These are phyloP conservation scores for Arthroderma uncinatum DNA, from an alignment of 2,329 filamentous ascomycete species.

Conservation along the genomic window DNA sequence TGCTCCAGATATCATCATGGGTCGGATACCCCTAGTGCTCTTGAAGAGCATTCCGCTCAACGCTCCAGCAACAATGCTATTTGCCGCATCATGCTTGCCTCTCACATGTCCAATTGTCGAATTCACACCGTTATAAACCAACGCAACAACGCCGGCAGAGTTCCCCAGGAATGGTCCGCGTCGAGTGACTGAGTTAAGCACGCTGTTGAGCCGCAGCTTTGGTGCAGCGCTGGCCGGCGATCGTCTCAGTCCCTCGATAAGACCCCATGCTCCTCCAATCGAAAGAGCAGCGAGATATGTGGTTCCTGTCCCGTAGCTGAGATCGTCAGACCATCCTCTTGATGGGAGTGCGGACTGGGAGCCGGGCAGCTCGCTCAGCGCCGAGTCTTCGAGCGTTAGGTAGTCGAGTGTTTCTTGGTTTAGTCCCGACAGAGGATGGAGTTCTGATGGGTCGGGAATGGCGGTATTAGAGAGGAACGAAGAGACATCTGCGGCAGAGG, in stretches of 20 bases:
- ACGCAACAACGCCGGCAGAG: slow-evolving; percentile 86
- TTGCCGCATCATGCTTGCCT: slow-evolving; percentile 79
- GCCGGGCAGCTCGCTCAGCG: slow-evolving; percentile 75
- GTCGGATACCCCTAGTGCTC: slow-evolving; percentile 77
- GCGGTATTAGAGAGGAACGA: slow-evolving; percentile 69
- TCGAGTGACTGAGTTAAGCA: slow-evolving; percentile 86
- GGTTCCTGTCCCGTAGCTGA: slow-evolving; percentile 93
- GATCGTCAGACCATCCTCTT: slow-evolving; percentile 92
- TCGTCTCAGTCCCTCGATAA: slow-evolving; percentile 77
- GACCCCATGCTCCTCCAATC: slow-evolving; percentile 80
- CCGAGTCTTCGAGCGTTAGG: slow-evolving; percentile 82
- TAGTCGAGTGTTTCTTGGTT: slow-evolving; percentile 93
- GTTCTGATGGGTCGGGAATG: slow-evolving; percentile 72
- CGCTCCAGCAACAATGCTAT: slow-evolving; percentile 74
- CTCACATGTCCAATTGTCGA: slow-evolving; percentile 67
- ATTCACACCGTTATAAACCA: slow-evolving; percentile 92
- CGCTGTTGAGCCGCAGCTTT: slow-evolving; percentile 84
- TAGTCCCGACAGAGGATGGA: slow-evolving; percentile 88
- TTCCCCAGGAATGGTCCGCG: slow-evolving; percentile 93
- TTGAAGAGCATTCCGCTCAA: slow-evolving; percentile 93
- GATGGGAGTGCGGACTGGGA: slow-evolving; percentile 81
- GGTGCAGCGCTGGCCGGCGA: slow-evolving; percentile 61
- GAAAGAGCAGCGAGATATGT: slow-evolving; percentile 84
- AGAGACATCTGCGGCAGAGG: slow-evolving; percentile 66
- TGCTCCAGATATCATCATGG: slow-evolving; percentile 88